Evolutionary conservation across 345 rosid genomes (phyloP).

Genomic region (Citrus sp.): DNA sequence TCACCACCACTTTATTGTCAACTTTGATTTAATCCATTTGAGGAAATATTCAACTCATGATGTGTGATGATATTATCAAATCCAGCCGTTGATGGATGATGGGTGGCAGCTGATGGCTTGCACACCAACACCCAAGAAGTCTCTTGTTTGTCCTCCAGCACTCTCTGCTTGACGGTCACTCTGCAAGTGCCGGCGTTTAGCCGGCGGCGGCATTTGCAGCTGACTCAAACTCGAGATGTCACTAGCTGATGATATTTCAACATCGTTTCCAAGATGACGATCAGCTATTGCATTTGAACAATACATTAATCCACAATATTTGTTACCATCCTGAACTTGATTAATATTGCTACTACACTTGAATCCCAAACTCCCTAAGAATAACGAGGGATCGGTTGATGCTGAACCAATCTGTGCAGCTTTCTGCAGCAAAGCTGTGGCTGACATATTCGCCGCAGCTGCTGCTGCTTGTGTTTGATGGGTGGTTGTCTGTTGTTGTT

Average conservation of each 20-base stretch:
- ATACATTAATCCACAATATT: conserved; percentile 43
- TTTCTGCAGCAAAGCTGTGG: conserved; percentile 91
- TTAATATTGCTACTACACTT: conserved; percentile 21
- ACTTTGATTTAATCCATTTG: conserved; percentile 13
- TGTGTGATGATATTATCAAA: conserved; percentile 27
- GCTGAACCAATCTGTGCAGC: conserved; percentile 86
- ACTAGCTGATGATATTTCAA: conserved; percentile 34
- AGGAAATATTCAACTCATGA: conserved; percentile 5
- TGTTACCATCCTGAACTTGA: conserved; percentile 43
- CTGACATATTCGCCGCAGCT: conserved; percentile 63
- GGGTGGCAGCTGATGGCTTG: conserved; percentile 52
- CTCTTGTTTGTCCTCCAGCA: conserved; percentile 79
- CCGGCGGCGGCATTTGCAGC: conserved; percentile 48
- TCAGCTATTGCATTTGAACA: conserved; percentile 26
- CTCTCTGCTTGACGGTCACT: conserved; percentile 20
- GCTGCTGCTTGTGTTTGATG: conserved; percentile 27
- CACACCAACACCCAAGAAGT: conserved; percentile 85
- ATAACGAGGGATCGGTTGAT: conserved; percentile 47
- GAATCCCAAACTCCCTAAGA: conserved; percentile 45
- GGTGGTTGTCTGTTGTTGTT: conserved; percentile 15
- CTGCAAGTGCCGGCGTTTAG: conserved; percentile 51
- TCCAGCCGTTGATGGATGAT: conserved; percentile 70
- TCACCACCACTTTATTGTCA: conserved; percentile 14
- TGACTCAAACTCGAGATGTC: conserved; percentile 41
- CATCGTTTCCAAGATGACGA: conserved; percentile 23